A percentile compares a stretch with the other conserved stretches of the same genome.
These are phyloP conservation scores for Cucurbita moschata DNA, from an alignment of 306 rosid genomes.

Conservation along the genomic window DNA sequence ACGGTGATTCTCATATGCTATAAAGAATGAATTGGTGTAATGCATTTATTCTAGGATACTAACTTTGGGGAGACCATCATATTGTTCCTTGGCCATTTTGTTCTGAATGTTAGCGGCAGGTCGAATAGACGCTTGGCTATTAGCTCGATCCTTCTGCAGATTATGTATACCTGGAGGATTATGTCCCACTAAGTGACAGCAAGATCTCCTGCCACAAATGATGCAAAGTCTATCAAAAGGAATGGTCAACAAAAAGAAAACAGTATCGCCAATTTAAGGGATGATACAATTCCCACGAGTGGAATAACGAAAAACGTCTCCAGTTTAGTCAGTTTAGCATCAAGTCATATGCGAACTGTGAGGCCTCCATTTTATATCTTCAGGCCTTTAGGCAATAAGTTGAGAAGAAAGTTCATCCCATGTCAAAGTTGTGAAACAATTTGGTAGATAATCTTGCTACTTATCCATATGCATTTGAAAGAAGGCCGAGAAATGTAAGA, in stretches of 20 bases:
- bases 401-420: background rate
- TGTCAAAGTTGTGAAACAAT: background rate
- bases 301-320: background rate
- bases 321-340: background rate
- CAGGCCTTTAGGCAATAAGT: background rate
- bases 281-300: background rate
- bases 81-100: slow-evolving; percentile 20
- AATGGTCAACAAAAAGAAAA: background rate
- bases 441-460: background rate
- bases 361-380: background rate
- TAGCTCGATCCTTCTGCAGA: slow-evolving; percentile 16
- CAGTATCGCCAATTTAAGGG: background rate
- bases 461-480: background rate
- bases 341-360: background rate
- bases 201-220: slow-evolving; percentile 52
- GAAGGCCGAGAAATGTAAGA: background rate
- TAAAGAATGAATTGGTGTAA: slow-evolving; percentile 9
- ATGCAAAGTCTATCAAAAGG: slow-evolving; percentile 11
- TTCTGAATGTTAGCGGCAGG: slow-evolving; percentile 15
- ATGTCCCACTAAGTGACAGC: slow-evolving; percentile 66
- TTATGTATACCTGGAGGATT: slow-evolving; percentile 24
- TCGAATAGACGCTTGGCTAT: slow-evolving; percentile 15
- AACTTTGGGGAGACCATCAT: slow-evolving; percentile 6
- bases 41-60: slow-evolving; percentile 8
- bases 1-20: slow-evolving; percentile 1